Evolutionary conservation across 768 basidiomycete species (phyloP).

Genomic region (Hortiboletus flavorubellus): DNA sequence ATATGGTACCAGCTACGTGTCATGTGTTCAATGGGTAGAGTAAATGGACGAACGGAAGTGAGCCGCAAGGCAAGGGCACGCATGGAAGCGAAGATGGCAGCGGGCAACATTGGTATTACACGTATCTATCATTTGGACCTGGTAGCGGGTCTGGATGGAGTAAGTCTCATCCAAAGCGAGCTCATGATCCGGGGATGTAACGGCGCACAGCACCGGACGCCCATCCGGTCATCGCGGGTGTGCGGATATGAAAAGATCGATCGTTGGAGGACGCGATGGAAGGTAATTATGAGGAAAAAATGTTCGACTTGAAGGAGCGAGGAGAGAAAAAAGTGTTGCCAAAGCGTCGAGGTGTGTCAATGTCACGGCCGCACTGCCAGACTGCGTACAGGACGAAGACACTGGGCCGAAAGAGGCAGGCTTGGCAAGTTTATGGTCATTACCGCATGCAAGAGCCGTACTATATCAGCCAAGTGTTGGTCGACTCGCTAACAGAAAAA

Average conservation of each 20-base stretch:
- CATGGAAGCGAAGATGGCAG: slow-evolving; percentile 24
- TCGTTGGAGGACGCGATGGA: slow-evolving; percentile 7
- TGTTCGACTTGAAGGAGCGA: too few species aligned
- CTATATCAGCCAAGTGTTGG: slow-evolving; percentile 11
- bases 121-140: slow-evolving; percentile 10
- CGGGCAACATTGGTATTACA: slow-evolving; percentile 12
- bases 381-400: not conserved
- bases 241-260: slow-evolving; percentile 32
- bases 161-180: slow-evolving; percentile 7
- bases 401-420: slow-evolving; percentile 14
- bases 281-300: too few species aligned
- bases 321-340: too few species aligned
- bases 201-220: slow-evolving; percentile 22
- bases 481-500: slow-evolving; percentile 6
- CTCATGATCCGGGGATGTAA: slow-evolving; percentile 31
- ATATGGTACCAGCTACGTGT: slow-evolving; percentile 27
- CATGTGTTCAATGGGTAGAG: slow-evolving; percentile 25
- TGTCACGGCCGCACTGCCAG: slow-evolving; percentile 5
- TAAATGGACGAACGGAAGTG: slow-evolving; percentile 24
- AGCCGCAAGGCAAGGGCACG: slow-evolving; percentile 20
- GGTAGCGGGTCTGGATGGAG: slow-evolving; percentile 9
- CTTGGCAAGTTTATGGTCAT: slow-evolving; percentile 6
- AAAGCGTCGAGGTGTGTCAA: not conserved
- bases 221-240: slow-evolving; percentile 29
- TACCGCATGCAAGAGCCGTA: slow-evolving; percentile 17